Base-by-base conservation (phyloP, 768 basidiomycete genomes). In the Dacryopinax spathularia region DNA sequence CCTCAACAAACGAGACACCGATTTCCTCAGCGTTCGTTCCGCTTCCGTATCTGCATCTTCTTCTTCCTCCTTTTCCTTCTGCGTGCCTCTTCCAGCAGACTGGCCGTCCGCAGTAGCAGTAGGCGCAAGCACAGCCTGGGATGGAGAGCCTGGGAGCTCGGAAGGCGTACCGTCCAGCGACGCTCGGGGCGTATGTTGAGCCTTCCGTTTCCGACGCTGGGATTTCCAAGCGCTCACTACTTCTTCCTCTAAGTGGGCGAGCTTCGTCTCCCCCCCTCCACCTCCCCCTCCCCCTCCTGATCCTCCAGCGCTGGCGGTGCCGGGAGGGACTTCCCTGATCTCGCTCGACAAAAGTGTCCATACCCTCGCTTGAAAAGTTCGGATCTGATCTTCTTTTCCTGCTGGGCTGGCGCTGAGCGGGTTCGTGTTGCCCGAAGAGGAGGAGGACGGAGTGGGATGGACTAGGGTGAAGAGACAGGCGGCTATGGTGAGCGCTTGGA, bases 171-270 rank as follows among this genome's bases (percentile, higher is more conserved):
- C 27, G 29, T 60, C 59, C 59, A 34, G 18, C 10, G 29, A 60
- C 27, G 59, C 59, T 20, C 22, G 12, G 25, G 43, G 43, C 13
- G 43, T 44, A 44, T 44, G 43, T 20, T 10, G 43, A 9, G 43
- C 43, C n/a, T 44, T 44, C 43, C 43, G 12, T 22, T 44, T 44
- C 43, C 22, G 13, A 9, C 43, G 12, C 43, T 44, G 43, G 13
- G 13, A 12, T 13, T 33, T 27, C 25, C 43, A 44, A 7, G 81
- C 82, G 25, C 80, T 82, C 33, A 88, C 71, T 44, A 89, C 82
- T 70, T 89, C 88, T 69, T 89, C 88, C 0, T 84, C 85, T 27
- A 89, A 80, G 70, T 89, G 84, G 48, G 83, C 70, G 35, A 88
- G 71, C 68, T 84, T 86, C 18, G 83, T 84, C 20, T n/a, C n/a